Conservation (phyloP, 768 basidiomycete species). For the Pholiota microspora region DNA sequence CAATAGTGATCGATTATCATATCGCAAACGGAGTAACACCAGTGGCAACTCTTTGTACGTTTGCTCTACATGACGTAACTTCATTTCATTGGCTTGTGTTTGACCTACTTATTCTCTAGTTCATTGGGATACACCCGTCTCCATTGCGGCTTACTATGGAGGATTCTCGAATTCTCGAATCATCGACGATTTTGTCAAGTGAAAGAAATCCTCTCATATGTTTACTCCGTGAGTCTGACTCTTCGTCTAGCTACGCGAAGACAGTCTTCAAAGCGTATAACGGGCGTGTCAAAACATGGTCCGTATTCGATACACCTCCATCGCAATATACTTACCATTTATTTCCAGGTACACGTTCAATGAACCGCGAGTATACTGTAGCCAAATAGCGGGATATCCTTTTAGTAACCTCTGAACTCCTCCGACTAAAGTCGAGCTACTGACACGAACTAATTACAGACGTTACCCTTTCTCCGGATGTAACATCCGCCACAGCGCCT, state of each 20-base stretch:
- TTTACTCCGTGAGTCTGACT: not conserved
- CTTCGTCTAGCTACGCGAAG: constrained; percentile 38
- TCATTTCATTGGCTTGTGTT: not conserved
- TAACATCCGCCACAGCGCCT: constrained; percentile 42
- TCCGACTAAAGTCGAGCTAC: too few species aligned
- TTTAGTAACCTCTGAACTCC: too few species aligned
- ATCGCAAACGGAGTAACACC: constrained; percentile 39
- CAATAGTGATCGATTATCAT: constrained; percentile 44
- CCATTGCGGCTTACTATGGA: constrained; percentile 46
- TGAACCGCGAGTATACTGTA: constrained; percentile 45
- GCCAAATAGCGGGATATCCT: constrained; percentile 34
- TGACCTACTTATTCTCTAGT: constrained; percentile 26
- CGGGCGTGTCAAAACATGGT: constrained; percentile 48
- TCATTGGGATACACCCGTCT: constrained; percentile 50
- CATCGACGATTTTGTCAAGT: constrained; percentile 49
- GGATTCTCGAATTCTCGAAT: constrained; percentile 45
- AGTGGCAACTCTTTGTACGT: constrained; percentile 48
- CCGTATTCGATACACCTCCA: not conserved
- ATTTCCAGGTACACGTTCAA: constrained; percentile 49
- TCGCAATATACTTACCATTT: not conserved
- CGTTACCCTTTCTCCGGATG: constrained; percentile 35
- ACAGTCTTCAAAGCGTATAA: constrained; percentile 49
- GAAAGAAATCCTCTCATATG: constrained; percentile 1
- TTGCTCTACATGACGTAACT: too few species aligned
- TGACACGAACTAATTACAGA: constrained; percentile 31